Base-by-base conservation (phyloP, 768 basidiomycete genomes). In the Psilocybe cubensis region DNA sequence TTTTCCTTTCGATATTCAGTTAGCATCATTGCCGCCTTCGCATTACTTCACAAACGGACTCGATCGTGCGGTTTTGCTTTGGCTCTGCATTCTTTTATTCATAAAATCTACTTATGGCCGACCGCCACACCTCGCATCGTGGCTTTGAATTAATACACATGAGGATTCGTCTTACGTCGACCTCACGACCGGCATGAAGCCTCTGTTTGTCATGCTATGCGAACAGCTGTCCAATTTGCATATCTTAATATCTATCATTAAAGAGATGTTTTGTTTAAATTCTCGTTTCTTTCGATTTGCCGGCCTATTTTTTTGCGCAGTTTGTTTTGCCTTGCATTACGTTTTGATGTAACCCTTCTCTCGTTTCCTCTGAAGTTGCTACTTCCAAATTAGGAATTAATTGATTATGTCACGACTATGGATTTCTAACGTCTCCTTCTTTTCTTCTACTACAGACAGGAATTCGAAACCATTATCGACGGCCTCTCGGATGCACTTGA, bases 401-500 rank as follows among this genome's bases (percentile, higher is more conserved):
- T 38, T 38, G 35, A 38, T 38, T 38, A 38, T 38, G 35, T 38
- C 35, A 38, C 14, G 14, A 14, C 2, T 38, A 38, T n/a, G 35
- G 4, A 38, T 38, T 38, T 17, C 14, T 33, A 33, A 38, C 12
- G 5, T 0, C 6, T n/a, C n/a, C n/a, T 38, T 38, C 35, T 38
- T 38, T 38, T 1, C 35, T 38, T 14, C 31, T 7, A 14, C 35
- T 49, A 49, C 46, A 93, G 92, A 42, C 76, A 74, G 47, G 91
- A 96, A 72, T 98, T 97, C 73, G 90, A 95, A 66, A 79, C 78
- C 10, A 94, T 98, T 54, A 86, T 93, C 4, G 84, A 89, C 48
- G 87, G 89, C 7, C 81, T 99, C 44, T 84, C 90, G 7, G 94
- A 98, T 67, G 94, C 95, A 4, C 82, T 99, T 35, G 96, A 97